Evolutionary conservation across 805 yeast species (phyloP), one percentile per base, ranked within the genome.

Genomic region (Yarrowia hollandica): DNA sequence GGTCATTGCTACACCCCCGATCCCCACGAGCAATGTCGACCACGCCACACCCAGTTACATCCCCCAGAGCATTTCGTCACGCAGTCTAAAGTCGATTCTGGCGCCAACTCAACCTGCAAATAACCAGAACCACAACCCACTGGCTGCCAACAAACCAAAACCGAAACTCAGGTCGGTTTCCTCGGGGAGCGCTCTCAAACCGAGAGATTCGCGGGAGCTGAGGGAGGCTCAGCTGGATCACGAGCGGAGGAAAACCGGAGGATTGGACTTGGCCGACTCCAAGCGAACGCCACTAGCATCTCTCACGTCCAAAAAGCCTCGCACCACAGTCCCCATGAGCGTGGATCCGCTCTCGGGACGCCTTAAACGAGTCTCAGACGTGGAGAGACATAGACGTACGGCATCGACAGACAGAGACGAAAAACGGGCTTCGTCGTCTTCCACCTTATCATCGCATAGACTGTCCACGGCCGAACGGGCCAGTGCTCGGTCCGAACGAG

Each of bases 321-420:
- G 55, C 6, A 48, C 58, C 1, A 52, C 58, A 2, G 44, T 52
- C 1, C 58, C 58, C 15, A 52, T 52, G 58, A 37, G 44, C 15
- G 44, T 52, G 18, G 58, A 52, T 14, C 58, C 58, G 19, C n/a
- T 52, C n/a, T 52, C 58, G 1, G 58, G 58, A 14, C 58, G 58
- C 7, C 35, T 52, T 14, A 52, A 35, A 21, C 44, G 58, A 15
- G 44, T 26, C 6, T 48, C 55, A 2, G 54, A 44, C 14, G 38
- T 31, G 6, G 55, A 48, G 8, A 22, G 22, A 16, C 38, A 48
- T n/a, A 10, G 19, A 3, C n/a, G 39, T 0, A 33, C 39, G 12
- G 16, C 22, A 6, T 22, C 55, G 4, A 9, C 14, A 12, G 38
- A 46, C 28, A 44, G 3, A 1, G 30, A 48, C n/a, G 54, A 44